Evolutionary conservation across 164 flowering plant species (phyloP).

Genomic region (Umbilicus rupestris): DNA sequence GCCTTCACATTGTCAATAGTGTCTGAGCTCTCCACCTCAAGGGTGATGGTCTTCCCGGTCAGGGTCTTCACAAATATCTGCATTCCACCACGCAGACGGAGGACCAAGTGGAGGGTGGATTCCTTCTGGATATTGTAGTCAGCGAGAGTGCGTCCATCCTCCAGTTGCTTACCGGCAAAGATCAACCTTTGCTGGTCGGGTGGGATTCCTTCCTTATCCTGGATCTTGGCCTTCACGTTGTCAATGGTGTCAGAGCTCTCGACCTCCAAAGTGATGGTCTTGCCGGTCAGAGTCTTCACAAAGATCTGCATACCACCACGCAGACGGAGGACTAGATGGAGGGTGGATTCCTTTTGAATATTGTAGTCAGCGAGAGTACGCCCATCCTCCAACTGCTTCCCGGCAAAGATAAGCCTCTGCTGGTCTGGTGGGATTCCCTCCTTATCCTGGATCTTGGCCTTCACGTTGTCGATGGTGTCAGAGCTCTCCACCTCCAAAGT

Average conservation of each 20-base stretch:
- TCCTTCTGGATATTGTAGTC: slow-evolving; percentile 6
- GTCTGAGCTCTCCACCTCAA: slow-evolving; percentile 5
- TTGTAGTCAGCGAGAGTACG: slow-evolving; percentile 1
- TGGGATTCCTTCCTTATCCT: not conserved
- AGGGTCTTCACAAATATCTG: slow-evolving; percentile 5
- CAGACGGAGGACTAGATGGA: not conserved
- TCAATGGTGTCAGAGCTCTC: not conserved
- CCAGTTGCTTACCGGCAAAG: slow-evolving; percentile 6
- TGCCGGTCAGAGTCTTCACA: not conserved
- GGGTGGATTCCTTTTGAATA: slow-evolving; percentile 2
- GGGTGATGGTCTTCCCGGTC: slow-evolving; percentile 1
- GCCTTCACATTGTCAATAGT: slow-evolving; percentile 6
- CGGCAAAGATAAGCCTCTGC: slow-evolving; percentile 6
- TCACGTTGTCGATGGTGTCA: not conserved
- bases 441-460: slow-evolving; percentile 3
- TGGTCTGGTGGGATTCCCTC: slow-evolving; percentile 4
- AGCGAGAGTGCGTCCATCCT: slow-evolving; percentile 9
- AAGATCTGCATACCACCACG: slow-evolving; percentile 9
- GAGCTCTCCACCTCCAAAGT: not conserved
- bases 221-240: slow-evolving; percentile 1
- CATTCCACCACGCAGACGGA: slow-evolving; percentile 1
- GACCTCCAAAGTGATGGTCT: not conserved
- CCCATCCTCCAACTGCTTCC: not conserved
- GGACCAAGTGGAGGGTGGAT: slow-evolving; percentile 3
- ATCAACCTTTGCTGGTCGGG: slow-evolving; percentile 1